Evolutionary conservation across 257 asterid species (phyloP), one percentile per base, ranked within the genome.

Genomic region (Gentiana straminea): DNA sequence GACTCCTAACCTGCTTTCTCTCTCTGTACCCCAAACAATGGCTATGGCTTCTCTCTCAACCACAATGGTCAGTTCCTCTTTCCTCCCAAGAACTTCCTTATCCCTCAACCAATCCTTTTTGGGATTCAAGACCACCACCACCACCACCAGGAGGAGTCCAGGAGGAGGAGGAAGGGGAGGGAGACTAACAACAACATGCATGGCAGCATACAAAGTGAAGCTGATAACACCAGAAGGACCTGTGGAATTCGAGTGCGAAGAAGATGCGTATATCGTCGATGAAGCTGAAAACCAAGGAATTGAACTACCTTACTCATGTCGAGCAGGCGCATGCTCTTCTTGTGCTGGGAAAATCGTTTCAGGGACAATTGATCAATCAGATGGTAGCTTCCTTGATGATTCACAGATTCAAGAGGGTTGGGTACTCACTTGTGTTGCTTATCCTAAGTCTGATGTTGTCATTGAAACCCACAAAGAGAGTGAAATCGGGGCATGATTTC

Each of bases 271-370:
- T 89, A 66, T 87, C 63, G 80, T 87, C 1, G 96, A 87, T 63
- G 59, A 51, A 48, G 89, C 86, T 32, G 96, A 87, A 72, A 86
- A 87, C 33, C 9, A 3, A 4, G 96, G 87, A 0, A 5, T 64
- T 5, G 96, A 84, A 0, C 69, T 82, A 34, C 94, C 96, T 1
- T 84, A 71, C 79, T 84, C 94, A 0, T 87, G 96, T 84, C 81
- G 96, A 52, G 86, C 94, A 13, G 94, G 94, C 0, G 75, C 96
- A 0, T 87, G 96, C 81, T 87, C 94, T 53, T 75, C 90, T 13
- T 87, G 94, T 68, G 87, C 86, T 49, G 94, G 89, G 0, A 82
- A 82, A 55, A 50, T 87, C 2, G 32, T 74, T 5, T 41, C 60
- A 41, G 93, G 96, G 5, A 34, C 1, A 41, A 80, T 88, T 0